phyloP scores from a whole-genome alignment of 75 land plant species.

The Larix kaempferi region DNA sequence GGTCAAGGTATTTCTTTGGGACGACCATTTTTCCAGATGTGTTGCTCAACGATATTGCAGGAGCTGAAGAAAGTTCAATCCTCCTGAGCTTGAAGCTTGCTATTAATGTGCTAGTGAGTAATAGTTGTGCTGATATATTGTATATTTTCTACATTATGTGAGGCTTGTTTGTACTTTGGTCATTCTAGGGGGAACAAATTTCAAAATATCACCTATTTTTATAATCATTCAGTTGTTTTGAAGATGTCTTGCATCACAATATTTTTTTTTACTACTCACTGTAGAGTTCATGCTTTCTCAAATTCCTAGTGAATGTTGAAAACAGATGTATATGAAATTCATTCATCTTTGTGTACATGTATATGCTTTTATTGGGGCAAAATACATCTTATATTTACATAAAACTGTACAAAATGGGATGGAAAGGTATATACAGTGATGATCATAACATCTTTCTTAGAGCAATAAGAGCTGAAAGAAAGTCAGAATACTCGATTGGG shows the following conservation, averaged over 20 bases:
- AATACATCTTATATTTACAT: no score
- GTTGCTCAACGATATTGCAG: constrained; percentile 79
- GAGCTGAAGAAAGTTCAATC: constrained; percentile 76
- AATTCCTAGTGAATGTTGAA: background rate
- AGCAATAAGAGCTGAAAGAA: no score
- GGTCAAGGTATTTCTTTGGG: constrained; percentile 74
- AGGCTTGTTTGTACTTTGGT: background rate
- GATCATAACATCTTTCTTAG: no score
- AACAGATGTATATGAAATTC: background rate
- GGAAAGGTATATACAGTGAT: no score
- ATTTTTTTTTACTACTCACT: background rate
- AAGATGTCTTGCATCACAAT: no score
- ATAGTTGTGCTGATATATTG: background rate
- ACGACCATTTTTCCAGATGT: constrained; percentile 79
- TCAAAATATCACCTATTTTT: background rate
- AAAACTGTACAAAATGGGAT: no score
- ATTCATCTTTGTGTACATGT: background rate
- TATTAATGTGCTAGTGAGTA: constrained; percentile 86
- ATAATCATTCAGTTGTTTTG: background rate
- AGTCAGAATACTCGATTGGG: no score
- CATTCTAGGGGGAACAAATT: background rate
- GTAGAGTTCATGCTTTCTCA: background rate
- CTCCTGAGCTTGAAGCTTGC: constrained; percentile 94
- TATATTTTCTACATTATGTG: background rate
- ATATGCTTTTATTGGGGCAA: no score